phyloP scores from a whole-genome alignment of 176 grass and related monocot species.

The Miscanthus lutarioriparius region DNA sequence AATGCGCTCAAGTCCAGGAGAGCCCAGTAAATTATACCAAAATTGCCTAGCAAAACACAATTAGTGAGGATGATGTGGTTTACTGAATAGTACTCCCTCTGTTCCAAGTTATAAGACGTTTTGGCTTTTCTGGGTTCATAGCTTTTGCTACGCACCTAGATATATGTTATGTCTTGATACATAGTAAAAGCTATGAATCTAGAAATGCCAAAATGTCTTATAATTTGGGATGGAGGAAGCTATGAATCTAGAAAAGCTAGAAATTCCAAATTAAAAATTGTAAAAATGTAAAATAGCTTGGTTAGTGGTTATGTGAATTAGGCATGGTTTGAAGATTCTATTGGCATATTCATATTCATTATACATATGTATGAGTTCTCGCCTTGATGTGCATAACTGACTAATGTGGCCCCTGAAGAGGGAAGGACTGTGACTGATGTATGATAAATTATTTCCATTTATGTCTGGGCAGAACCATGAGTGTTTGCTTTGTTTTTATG shows the following conservation, averaged over 20 bases:
- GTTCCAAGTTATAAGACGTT: too few species aligned
- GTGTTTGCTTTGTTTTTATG: slow-evolving; percentile 11
- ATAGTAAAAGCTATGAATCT: too few species aligned
- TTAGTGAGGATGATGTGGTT: slow-evolving; percentile 6
- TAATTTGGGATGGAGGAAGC: too few species aligned
- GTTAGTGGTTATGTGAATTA: background rate
- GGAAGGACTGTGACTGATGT: background rate
- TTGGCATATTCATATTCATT: background rate
- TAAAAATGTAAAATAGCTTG: background rate
- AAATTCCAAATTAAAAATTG: too few species aligned
- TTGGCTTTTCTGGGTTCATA: too few species aligned
- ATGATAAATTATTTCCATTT: background rate
- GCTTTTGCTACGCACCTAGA: too few species aligned
- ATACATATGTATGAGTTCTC: slow-evolving; percentile 19
- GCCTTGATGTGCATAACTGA: slow-evolving; percentile 9
- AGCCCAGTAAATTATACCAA: background rate
- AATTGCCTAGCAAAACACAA: background rate
- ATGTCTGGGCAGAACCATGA: background rate
- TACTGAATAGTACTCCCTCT: background rate
- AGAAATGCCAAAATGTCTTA: too few species aligned
- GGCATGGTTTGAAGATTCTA: slow-evolving; percentile 13
- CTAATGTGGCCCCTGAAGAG: slow-evolving; percentile 15
- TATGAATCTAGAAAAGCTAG: too few species aligned
- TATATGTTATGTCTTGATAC: too few species aligned
- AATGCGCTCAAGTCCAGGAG: background rate